These are phyloP conservation scores for Xylariaceae sp. DNA, from an alignment of 2,329 filamentous ascomycete species.

Conservation along the genomic window DNA sequence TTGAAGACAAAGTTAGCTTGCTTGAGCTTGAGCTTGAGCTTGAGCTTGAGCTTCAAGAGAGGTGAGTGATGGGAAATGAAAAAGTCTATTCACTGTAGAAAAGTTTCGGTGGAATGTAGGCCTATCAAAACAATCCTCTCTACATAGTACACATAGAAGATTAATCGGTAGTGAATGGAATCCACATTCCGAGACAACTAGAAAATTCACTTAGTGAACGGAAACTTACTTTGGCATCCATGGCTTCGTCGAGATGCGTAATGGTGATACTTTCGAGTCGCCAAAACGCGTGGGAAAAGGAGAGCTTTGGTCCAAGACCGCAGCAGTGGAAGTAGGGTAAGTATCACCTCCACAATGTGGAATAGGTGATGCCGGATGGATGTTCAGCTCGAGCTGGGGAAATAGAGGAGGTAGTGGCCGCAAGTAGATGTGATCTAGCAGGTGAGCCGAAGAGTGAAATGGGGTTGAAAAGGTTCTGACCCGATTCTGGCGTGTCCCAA, in stretches of 20 bases:
- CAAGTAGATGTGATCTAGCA: neutral
- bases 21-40: conserved; percentile 4
- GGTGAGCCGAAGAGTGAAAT: neutral
- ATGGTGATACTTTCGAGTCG: conserved; percentile 4
- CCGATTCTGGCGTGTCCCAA: neutral
- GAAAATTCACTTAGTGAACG: neutral
- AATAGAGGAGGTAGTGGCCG: neutral
- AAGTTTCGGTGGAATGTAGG: conserved; percentile 7
- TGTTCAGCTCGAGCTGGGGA: conserved; percentile 12
- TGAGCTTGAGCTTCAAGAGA: neutral
- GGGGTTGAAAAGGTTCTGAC: neutral
- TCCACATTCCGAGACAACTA: conserved; percentile 1
- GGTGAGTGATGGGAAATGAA: neutral
- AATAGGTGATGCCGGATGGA: neutral
- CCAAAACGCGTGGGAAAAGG: conserved; percentile 9
- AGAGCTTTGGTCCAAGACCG: conserved; percentile 19
- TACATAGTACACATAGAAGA: neutral
- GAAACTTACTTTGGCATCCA: conserved; percentile 34
- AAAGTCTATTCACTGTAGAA: neutral
- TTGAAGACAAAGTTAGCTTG: conserved; percentile 22
- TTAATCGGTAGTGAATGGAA: neutral
- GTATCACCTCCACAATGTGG: neutral
- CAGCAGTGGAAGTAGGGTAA: neutral
- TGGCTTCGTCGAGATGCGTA: conserved; percentile 8
- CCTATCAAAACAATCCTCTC: neutral